These are phyloP conservation scores for Hydnum rufescens DNA, from an alignment of 768 basidiomycete species.

Conservation along the genomic window DNA sequence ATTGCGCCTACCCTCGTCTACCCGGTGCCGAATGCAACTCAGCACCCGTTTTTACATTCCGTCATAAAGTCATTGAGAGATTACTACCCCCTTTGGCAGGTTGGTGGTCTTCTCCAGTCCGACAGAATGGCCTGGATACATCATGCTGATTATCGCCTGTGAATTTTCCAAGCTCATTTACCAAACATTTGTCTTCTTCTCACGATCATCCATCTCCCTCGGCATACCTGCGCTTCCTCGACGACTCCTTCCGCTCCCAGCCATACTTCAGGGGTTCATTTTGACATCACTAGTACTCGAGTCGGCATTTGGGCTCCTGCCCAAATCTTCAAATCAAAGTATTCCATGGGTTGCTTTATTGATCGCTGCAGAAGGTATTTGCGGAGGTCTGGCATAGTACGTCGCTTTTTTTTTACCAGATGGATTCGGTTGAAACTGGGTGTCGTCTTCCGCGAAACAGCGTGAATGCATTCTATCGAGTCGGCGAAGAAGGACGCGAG, in stretches of 20 bases:
- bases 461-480: constrained; percentile 70
- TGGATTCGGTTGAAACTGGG: constrained; percentile 1
- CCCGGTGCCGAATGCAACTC: constrained; percentile 47
- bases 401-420: constrained; percentile 17
- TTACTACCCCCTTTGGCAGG: constrained; percentile 94
- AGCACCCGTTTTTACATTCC: constrained; percentile 42
- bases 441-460: constrained; percentile 20
- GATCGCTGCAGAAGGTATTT: constrained; percentile 76
- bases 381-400: constrained; percentile 83
- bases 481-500: constrained; percentile 52
- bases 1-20: constrained; percentile 81
- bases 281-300: constrained; percentile 43
- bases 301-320: constrained; percentile 48
- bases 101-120: constrained; percentile 15
- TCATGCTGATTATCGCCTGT: background rate
- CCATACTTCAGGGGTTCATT: constrained; percentile 50
- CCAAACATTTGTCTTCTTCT: constrained; percentile 81
- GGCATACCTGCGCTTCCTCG: constrained; percentile 63
- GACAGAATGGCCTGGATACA: constrained; percentile 3
- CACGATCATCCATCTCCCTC: constrained; percentile 75
- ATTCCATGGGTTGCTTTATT: constrained; percentile 52
- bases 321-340: constrained; percentile 26
- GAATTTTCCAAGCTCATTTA: constrained; percentile 42
- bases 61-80: constrained; percentile 74
- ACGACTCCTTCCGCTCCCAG: constrained; percentile 49